phyloP scores from a whole-genome alignment of 176 grass and related monocot species.

The Avena eriantha region DNA sequence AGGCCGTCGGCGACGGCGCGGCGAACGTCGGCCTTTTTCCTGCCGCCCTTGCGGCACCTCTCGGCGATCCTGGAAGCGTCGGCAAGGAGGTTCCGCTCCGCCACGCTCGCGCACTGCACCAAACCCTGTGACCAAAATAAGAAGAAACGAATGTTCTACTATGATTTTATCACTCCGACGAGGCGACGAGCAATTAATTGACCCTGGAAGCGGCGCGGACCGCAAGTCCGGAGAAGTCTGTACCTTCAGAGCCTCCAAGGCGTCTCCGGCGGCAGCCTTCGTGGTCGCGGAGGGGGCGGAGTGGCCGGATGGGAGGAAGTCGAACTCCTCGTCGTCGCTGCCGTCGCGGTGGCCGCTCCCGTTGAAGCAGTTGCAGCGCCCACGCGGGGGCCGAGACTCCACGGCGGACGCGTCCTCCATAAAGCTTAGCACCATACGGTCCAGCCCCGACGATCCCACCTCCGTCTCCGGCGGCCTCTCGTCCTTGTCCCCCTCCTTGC shows the following conservation, averaged over 20 bases:
- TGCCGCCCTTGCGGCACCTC: slow-evolving; percentile 51
- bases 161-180: not conserved
- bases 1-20: slow-evolving; percentile 73
- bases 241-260: slow-evolving; percentile 74
- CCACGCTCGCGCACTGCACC: slow-evolving; percentile 67
- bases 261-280: slow-evolving; percentile 43
- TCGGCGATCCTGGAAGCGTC: slow-evolving; percentile 71
- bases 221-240: not conserved
- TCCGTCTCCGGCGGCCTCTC: slow-evolving; percentile 48
- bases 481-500: slow-evolving; percentile 54
- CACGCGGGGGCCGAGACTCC: slow-evolving; percentile 63
- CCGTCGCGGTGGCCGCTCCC: slow-evolving; percentile 62
- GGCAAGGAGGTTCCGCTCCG: slow-evolving; percentile 84
- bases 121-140: slow-evolving; percentile 56
- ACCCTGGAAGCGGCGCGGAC: not conserved
- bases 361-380: slow-evolving; percentile 92
- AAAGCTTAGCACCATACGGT: slow-evolving; percentile 86
- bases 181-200: slow-evolving; percentile 3
- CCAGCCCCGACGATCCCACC: slow-evolving; percentile 59
- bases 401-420: slow-evolving; percentile 66
- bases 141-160: not conserved
- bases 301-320: slow-evolving; percentile 54
- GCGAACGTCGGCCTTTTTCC: slow-evolving; percentile 58
- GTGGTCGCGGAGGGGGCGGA: not conserved
- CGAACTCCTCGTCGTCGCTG: slow-evolving; percentile 74